phyloP scores from a whole-genome alignment of 2,329 filamentous ascomycete species.

The Aspergillus quadrilineatus region DNA sequence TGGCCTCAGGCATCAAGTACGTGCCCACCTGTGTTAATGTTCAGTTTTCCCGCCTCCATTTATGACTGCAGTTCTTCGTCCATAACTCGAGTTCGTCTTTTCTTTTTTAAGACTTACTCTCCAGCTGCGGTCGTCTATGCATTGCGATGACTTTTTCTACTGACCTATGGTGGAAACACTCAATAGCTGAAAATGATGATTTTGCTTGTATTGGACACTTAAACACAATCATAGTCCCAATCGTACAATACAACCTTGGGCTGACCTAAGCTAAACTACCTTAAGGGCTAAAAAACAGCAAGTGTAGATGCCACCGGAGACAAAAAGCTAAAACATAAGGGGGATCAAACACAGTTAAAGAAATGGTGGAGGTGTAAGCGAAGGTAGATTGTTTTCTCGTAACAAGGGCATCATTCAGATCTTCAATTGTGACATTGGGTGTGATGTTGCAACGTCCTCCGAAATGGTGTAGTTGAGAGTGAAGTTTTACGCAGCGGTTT shows the following conservation, averaged over 20 bases:
- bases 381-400: conserved; percentile 12
- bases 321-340: conserved; percentile 2
- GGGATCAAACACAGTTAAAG: conserved; percentile 9
- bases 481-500: conserved; percentile 27
- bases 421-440: background rate
- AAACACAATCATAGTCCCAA: conserved; percentile 12
- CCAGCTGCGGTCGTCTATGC: too few relatives aligned
- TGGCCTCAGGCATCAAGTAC: conserved; percentile 16
- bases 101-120: too few relatives aligned
- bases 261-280: conserved; percentile 1
- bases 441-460: background rate
- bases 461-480: background rate
- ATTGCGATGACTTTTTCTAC: too few relatives aligned
- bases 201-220: background rate
- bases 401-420: conserved; percentile 15
- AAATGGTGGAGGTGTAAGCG: conserved; percentile 11
- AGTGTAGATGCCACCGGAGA: conserved; percentile 13
- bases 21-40: background rate
- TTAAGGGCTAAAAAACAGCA: conserved; percentile 19
- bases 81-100: background rate
- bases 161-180: background rate
- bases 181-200: background rate
- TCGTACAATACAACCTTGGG: conserved; percentile 25
- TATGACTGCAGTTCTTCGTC: background rate
- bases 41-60: background rate